Evolutionary conservation across 495 filamentous ascomycete species (phyloP).

Genomic region (Podospora pseudoanserina): DNA sequence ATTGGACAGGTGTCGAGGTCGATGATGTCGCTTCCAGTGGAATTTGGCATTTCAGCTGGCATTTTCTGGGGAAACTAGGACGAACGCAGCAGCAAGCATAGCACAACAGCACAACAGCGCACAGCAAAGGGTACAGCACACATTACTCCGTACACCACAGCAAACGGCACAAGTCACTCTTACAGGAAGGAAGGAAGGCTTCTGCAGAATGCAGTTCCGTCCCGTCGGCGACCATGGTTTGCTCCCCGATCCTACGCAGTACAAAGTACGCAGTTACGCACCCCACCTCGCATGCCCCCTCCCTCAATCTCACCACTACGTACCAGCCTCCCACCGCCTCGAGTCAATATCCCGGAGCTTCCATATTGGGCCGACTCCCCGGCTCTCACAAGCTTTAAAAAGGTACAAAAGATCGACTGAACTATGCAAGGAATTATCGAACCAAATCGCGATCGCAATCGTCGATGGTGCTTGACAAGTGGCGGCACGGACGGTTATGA

Average conservation of each 20-base stretch:
- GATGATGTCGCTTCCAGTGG: constrained; percentile 1
- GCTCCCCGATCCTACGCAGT: not conserved
- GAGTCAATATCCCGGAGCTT: not conserved
- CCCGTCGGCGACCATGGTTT: constrained; percentile 3
- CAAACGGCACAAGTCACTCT: too few relatives aligned
- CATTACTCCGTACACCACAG: too few relatives aligned
- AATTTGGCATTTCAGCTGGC: constrained; percentile 5
- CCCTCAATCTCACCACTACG: not conserved
- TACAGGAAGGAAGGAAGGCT: not conserved
- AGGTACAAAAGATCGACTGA: not conserved
- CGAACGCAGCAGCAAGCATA: not conserved
- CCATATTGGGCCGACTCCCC: not conserved
- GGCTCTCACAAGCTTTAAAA: not conserved
- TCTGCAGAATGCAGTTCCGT: not conserved
- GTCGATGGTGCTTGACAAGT: too few relatives aligned
- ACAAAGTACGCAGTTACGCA: not conserved
- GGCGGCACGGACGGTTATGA: too few relatives aligned
- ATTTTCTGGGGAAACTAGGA: not conserved
- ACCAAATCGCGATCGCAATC: not conserved
- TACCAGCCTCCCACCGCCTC: not conserved
- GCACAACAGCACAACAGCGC: not conserved
- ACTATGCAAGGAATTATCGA: not conserved
- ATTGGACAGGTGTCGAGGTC: constrained; percentile 1
- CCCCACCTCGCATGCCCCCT: not conserved
- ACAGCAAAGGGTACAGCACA: too few relatives aligned